phyloP scores from a whole-genome alignment of 495 filamentous ascomycete species.

The Penicillium tannophilum region DNA sequence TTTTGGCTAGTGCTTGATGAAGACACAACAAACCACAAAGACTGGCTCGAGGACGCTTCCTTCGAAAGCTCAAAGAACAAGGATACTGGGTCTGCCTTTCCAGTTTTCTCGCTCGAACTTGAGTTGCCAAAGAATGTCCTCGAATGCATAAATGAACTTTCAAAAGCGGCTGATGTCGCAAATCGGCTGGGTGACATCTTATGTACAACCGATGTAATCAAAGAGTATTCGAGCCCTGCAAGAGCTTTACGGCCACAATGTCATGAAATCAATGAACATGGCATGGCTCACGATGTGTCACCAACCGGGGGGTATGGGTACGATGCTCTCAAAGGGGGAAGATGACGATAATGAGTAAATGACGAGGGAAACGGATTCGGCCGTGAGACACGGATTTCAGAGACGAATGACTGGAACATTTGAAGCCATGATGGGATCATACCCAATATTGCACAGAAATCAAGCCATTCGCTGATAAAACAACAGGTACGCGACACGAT shows the following conservation, averaged over 20 bases:
- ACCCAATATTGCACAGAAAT: conserved; percentile 7
- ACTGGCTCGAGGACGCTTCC: neutral
- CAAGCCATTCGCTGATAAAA: conserved; percentile 81
- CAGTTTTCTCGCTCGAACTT: neutral
- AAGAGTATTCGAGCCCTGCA: conserved; percentile 6
- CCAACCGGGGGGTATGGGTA: conserved; percentile 12
- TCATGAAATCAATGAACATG: neutral
- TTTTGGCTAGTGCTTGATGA: neutral
- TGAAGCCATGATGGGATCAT: neutral
- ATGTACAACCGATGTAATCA: conserved; percentile 25
- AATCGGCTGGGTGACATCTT: conserved; percentile 6
- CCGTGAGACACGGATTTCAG: neutral
- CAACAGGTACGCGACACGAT: conserved; percentile 94
- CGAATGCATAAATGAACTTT: neutral
- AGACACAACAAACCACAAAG: neutral
- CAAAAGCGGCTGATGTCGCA: neutral
- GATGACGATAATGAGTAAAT: conserved; percentile 6
- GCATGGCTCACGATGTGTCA: conserved; percentile 9
- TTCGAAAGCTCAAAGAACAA: neutral
- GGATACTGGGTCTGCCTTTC: neutral
- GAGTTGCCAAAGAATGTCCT: neutral
- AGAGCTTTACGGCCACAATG: conserved; percentile 8
- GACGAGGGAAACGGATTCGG: neutral
- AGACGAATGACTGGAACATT: neutral
- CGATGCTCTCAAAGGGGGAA: conserved; percentile 15